Evolutionary conservation across 169 alveolate genomes (phyloP).

Genomic region (Eimeria mitis): DNA sequence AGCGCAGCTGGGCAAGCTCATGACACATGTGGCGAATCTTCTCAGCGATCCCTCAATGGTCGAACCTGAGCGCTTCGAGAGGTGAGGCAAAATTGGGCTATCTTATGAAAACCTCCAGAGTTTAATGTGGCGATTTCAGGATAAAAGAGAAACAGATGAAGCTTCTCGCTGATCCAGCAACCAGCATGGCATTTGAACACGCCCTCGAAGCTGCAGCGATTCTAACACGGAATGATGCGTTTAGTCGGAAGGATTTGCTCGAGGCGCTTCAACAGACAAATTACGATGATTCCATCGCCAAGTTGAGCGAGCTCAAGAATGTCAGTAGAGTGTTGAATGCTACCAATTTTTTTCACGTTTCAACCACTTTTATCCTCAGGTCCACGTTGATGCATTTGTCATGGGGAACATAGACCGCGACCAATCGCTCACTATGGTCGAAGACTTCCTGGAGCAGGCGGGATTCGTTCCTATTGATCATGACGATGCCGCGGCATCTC

Average conservation of each 20-base stretch:
- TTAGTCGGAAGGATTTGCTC: conserved; percentile 76
- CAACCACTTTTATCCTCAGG: conserved; percentile 29
- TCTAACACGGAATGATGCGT: conserved; percentile 75
- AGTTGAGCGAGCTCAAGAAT: conserved; percentile 62
- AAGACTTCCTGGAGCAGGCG: conserved; percentile 59
- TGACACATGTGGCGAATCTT: conserved; percentile 58
- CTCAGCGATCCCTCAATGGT: conserved; percentile 53
- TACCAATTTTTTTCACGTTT: background rate
- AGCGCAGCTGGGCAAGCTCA: conserved; percentile 56
- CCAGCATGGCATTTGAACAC: conserved; percentile 80
- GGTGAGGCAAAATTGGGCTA: conserved; percentile 1
- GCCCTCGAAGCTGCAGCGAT: conserved; percentile 81
- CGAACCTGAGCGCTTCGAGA: conserved; percentile 78
- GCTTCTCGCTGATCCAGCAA: conserved; percentile 75
- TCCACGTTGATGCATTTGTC: conserved; percentile 80
- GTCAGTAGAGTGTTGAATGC: conserved; percentile 9
- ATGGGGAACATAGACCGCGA: conserved; percentile 80
- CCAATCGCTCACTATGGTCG: conserved; percentile 43
- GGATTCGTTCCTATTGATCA: conserved; percentile 67
- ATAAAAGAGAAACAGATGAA: conserved; percentile 67
- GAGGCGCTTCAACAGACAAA: conserved; percentile 56
- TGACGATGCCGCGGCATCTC: conserved; percentile 75
- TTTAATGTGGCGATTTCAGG: conserved; percentile 1
- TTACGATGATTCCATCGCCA: conserved; percentile 53
- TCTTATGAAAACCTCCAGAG: background rate